Evolutionary conservation across 768 basidiomycete species (phyloP), one percentile per base, ranked within the genome.

Genomic region (Tremella fuciformis): DNA sequence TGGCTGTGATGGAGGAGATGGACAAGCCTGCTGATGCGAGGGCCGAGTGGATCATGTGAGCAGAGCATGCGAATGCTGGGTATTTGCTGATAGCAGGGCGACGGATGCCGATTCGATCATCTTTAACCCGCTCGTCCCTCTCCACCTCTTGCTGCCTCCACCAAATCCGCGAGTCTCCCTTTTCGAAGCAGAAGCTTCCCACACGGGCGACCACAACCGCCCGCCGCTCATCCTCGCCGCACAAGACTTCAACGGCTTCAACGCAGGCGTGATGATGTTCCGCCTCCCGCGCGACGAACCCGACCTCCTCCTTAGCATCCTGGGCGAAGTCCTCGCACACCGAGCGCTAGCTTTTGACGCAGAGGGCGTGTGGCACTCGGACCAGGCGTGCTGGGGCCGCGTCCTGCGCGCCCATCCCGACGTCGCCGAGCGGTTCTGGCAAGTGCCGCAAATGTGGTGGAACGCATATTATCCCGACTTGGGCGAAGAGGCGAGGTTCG

Each of bases 231-330:
- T 66, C 15, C 54, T 63, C n/a, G 62, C 47, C 13, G 58, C 55
- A 13, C 61, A 63, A 60, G 58, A 66, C 39, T 47, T 59, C 40
- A 66, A 63, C 38, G 65, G 65, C 13, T 60, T 66, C 54, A 66
- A 63, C 37, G 38, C 57, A 21, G 65, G 65, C 6, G 58, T 57
- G 7, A 52, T 63, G 44, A 13, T 63, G 9, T 53, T 57, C 42
- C 50, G 47, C 39, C 39, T 65, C 29, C 40, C 59, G 24, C 58
- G 15, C 4, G 29, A 34, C 29, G 29, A 34, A 4, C 29, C 29
- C 29, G 29, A 34, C 29, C 44, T 24, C 21, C 29, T 58, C 19
- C 21, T 59, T 3, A 26, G 7, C 1, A 54, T 59, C 44, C n/a
- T 60, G 15, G 19, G 44, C 37, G 13, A 18, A 19, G 50, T 62